phyloP scores from a whole-genome alignment of 2,329 filamentous ascomycete species.

The Penicillium brevicompactum region DNA sequence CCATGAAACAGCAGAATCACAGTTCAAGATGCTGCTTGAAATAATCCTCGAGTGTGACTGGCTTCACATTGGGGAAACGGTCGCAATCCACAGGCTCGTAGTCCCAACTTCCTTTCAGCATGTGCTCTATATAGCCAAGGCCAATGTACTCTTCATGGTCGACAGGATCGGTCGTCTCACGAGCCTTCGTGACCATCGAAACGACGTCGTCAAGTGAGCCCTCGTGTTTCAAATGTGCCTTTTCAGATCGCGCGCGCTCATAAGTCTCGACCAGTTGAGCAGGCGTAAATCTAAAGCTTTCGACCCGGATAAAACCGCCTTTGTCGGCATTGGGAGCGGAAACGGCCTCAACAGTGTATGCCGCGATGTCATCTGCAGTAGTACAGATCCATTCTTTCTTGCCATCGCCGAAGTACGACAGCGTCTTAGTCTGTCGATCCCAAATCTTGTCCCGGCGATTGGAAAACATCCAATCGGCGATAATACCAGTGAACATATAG shows the following conservation, averaged over 20 bases:
- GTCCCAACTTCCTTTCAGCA: neutral
- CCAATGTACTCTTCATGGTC: too few species aligned
- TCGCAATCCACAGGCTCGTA: neutral
- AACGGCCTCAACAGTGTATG: too few species aligned
- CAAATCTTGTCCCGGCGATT: too few species aligned
- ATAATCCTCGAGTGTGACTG: slow-evolving; percentile 1
- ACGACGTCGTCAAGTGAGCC: neutral
- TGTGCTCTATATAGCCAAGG: neutral
- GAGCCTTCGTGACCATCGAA: neutral
- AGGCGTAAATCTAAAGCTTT: neutral
- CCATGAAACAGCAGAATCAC: too few species aligned
- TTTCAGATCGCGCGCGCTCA: too few species aligned
- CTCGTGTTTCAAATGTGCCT: neutral
- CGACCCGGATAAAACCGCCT: too few species aligned
- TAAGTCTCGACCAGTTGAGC: neutral
- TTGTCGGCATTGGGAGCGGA: neutral
- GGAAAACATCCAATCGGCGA: neutral
- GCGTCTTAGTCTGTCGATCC: neutral
- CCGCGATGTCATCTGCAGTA: too few species aligned
- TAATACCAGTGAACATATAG: slow-evolving; percentile 1
- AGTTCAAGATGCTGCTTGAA: too few species aligned
- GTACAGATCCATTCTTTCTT: too few species aligned
- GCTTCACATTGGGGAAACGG: neutral
- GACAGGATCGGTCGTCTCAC: too few species aligned
- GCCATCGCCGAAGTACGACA: neutral